Evolutionary conservation across 139 green algal species (phyloP).

Genomic region (Closterium sp.): DNA sequence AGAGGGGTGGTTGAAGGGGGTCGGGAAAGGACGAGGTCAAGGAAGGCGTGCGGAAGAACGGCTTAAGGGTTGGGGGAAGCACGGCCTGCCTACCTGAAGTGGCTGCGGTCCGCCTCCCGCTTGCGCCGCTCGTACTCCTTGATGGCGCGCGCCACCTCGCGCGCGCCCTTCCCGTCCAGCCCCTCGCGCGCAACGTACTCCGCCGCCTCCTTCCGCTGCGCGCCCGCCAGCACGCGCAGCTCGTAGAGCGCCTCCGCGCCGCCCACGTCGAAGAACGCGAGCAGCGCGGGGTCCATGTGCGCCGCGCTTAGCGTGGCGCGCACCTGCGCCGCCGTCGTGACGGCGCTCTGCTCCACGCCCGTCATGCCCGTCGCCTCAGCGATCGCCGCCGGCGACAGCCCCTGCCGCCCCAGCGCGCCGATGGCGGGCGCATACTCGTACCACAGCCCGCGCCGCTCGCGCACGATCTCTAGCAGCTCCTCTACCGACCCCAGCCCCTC

Average conservation of each 20-base stretch:
- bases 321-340: slow-evolving; percentile 39
- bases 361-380: slow-evolving; percentile 48
- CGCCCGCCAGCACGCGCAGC: slow-evolving; percentile 38
- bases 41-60: too few relatives aligned
- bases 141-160: slow-evolving; percentile 33
- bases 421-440: slow-evolving; percentile 38
- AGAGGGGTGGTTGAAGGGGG: too few relatives aligned
- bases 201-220: slow-evolving; percentile 32
- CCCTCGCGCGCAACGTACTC: slow-evolving; percentile 31
- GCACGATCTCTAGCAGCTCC: slow-evolving; percentile 35
- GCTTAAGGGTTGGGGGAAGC: neutral
- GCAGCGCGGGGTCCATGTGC: neutral
- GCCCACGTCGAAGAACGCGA: slow-evolving; percentile 38
- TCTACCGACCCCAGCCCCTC: slow-evolving; percentile 1
- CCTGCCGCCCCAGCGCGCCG: neutral
- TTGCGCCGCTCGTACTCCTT: slow-evolving; percentile 48
- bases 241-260: slow-evolving; percentile 49
- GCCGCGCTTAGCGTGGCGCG: slow-evolving; percentile 21
- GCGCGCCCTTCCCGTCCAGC: slow-evolving; percentile 24
- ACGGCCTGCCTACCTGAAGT: slow-evolving; percentile 15
- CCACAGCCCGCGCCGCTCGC: slow-evolving; percentile 37
- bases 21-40: neutral
- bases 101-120: slow-evolving; percentile 7
- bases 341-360: slow-evolving; percentile 51
- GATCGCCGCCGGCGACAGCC: slow-evolving; percentile 23